These are phyloP conservation scores for Gentiana straminea DNA, from an alignment of 257 asterid genomes.

Conservation along the genomic window DNA sequence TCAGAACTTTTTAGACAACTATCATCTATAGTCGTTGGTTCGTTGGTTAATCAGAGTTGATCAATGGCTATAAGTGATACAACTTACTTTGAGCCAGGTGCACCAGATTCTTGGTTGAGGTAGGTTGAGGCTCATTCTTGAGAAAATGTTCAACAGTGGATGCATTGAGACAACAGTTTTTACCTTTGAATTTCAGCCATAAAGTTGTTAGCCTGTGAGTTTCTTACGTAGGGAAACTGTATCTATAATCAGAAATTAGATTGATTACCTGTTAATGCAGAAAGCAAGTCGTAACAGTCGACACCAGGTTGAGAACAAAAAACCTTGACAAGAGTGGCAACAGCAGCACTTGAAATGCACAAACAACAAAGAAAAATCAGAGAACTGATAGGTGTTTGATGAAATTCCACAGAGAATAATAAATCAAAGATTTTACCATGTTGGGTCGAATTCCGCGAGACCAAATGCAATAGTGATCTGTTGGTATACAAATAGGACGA, in stretches of 20 bases:
- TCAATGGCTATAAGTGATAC: too few relatives aligned
- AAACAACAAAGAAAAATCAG: background rate
- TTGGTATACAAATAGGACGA: background rate
- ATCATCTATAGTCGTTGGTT: too few relatives aligned
- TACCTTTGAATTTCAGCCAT: slow-evolving; percentile 26
- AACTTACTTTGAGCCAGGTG: slow-evolving; percentile 86
- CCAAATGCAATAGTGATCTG: slow-evolving; percentile 63
- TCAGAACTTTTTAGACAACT: too few relatives aligned
- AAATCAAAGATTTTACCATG: slow-evolving; percentile 24
- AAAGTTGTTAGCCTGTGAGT: too few relatives aligned
- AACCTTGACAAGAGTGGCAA: slow-evolving; percentile 25
- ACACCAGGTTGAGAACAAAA: slow-evolving; percentile 37
- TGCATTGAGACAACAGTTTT: slow-evolving; percentile 64
- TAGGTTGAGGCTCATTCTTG: slow-evolving; percentile 70
- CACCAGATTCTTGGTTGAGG: slow-evolving; percentile 68
- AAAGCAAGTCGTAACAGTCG: slow-evolving; percentile 53
- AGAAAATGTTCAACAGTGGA: slow-evolving; percentile 51
- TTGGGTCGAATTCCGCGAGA: slow-evolving; percentile 73
- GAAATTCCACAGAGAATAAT: too few relatives aligned
- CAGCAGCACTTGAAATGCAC: slow-evolving; percentile 19
- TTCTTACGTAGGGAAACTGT: too few relatives aligned
- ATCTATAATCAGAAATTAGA: too few relatives aligned
- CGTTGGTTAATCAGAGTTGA: too few relatives aligned
- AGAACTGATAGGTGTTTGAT: too few relatives aligned
- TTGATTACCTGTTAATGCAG: slow-evolving; percentile 53